Evolutionary conservation across 1,139 yeast species (phyloP).

Genomic region (Kurtzmaniella natalensis): DNA sequence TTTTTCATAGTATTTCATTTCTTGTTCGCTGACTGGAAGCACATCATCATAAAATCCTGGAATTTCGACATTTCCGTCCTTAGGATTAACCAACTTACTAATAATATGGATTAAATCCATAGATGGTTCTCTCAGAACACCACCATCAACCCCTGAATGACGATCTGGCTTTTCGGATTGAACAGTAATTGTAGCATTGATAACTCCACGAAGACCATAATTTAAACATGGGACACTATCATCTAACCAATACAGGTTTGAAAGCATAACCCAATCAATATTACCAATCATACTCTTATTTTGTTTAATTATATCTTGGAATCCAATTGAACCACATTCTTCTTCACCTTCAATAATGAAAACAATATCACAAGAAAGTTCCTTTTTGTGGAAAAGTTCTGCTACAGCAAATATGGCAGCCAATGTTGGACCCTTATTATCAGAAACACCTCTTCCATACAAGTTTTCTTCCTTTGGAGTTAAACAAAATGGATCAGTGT

Average conservation of each 20-base stretch:
- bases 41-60: constrained; percentile 71
- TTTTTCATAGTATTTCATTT: constrained; percentile 56
- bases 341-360: constrained; percentile 94
- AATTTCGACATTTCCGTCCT: constrained; percentile 53
- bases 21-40: constrained; percentile 50
- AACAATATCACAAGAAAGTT: constrained; percentile 67
- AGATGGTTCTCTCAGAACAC: constrained; percentile 83
- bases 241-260: constrained; percentile 94
- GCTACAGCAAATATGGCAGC: constrained; percentile 89
- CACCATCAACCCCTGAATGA: constrained; percentile 94
- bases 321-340: constrained; percentile 88
- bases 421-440: constrained; percentile 91
- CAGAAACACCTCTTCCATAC: constrained; percentile 90
- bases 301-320: constrained; percentile 56
- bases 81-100: constrained; percentile 55
- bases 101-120: constrained; percentile 75
- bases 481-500: constrained; percentile 71
- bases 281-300: constrained; percentile 53
- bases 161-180: constrained; percentile 77
- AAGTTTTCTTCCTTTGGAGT: constrained; percentile 80
- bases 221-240: constrained; percentile 85
- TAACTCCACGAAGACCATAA: constrained; percentile 89
- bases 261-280: constrained; percentile 84
- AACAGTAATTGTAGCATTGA: constrained; percentile 71
- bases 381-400: constrained; percentile 49